Base-by-base conservation (phyloP, 257 asterid species). In the Fraxinus excelsior region DNA sequence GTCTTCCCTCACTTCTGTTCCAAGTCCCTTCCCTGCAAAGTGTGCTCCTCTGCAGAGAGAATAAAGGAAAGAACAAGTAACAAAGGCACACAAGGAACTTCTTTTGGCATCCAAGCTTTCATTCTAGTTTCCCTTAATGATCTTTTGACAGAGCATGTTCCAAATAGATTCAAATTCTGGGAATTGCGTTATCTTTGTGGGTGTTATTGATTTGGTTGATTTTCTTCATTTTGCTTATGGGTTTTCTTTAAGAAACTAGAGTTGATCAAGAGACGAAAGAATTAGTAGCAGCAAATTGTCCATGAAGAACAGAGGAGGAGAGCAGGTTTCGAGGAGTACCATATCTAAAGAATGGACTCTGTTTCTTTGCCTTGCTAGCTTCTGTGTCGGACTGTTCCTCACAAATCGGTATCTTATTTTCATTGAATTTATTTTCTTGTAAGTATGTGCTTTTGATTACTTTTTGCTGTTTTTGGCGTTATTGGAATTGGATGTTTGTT, bases 11-110 rank as follows among this genome's bases (percentile, higher is more conserved):
- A 85, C 96, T 90, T 91, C 70, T 81, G 80, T 79, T 86, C 76
- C 85, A 89, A 88, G 92, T 91, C 86, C 94, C 97, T 91, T 94
- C 88, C 91, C 97, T 90, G 94, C 95, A 89, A 89, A 93, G 98
- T 79, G 92, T 91, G 72, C 85, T 74, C 37, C 71, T 65, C 76
- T 67, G 67, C 66, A 66, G 26, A 42, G 70, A 74, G 82, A 77
- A 80, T 84, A 82, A 85, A 91, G 85, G 83, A 83, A 78, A 77
- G 83, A 76, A 73, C 60, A 78, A 81, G 81, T 80, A 80, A 79
- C 78, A 68, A 72, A 70, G 78, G 78, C 80, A 84, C 12, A 76
- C 77, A 74, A 79, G 81, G 70, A 46, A 80, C 74, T 80, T 82
- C 76, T 72, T 70, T 32, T 53, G 13, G 60, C 31, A 71, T 71